Evolutionary conservation across 1,284 basidiomycete species (phyloP), one percentile per base, ranked within the genome.

Genomic region (Ceratobasidium sp.): DNA sequence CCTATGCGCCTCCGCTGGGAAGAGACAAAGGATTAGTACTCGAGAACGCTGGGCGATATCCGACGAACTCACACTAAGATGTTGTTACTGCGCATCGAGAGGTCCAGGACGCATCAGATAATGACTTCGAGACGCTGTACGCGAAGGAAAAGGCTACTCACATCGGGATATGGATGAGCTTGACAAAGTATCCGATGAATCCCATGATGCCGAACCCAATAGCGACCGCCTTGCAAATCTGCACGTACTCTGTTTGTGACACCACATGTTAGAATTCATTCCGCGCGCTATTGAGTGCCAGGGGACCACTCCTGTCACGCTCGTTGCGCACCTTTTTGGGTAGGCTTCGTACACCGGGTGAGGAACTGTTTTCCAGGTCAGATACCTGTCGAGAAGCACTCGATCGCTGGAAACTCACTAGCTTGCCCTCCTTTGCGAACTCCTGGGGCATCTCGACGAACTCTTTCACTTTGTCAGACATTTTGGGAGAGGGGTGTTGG

Each of bases 181-280:
- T 97, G 78, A 97, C 95, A 81, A 97, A 92, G 85, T 96, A 97
- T 14, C 95, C 95, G 83, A 97, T 96, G 87, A 97, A 95, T n/a
- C 96, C 96, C 95, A 98, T 98, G 79, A 98, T 94, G 71, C 91
- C 94, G 81, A 98, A 98, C 22, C 96, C 96, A 78, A 98, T 91
- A 1, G 95, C 95, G 75, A 98, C 94, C 57, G 96, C 96, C 82
- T 91, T 91, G 85, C 92, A 97, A 79, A 98, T 96, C 83, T 97
- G 95, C 67, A 90, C 80, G 84, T 95, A 98, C 83, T 98, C 96
- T 98, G 82, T n/a, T n/a, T 41, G 22, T 47, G 24, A 51, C 54
- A 64, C 29, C 44, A 53, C 24, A 63, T 41, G 36, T 41, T 11
- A 41, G 36, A n/a, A 75, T 19, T 56, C 27, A 48, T 31, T 47